These are phyloP conservation scores for Kwoniella shivajii DNA, from an alignment of 1,284 basidiomycete genomes.

Conservation along the genomic window DNA sequence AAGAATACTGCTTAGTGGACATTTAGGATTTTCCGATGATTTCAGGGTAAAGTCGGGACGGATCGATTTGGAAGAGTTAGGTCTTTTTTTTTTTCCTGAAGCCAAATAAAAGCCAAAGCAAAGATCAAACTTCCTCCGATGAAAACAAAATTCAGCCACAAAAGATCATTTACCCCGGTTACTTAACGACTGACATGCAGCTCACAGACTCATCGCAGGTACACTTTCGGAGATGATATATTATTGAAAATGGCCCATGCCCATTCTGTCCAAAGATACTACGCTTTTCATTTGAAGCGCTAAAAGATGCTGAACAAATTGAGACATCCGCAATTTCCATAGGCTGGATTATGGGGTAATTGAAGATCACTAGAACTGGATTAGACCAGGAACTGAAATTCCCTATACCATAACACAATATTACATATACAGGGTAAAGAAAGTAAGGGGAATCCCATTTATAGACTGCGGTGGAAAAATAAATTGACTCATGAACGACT, in stretches of 20 bases:
- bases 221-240: no score
- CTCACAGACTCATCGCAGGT: no score
- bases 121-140: background rate
- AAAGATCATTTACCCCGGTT: no score
- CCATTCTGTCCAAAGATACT: no score
- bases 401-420: background rate
- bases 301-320: background rate
- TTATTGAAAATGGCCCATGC: no score
- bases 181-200: no score
- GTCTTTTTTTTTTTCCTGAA: no score
- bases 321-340: background rate
- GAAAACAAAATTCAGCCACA: background rate
- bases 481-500: background rate
- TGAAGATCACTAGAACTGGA: conserved; percentile 1
- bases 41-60: conserved; percentile 2
- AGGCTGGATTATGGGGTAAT: no score
- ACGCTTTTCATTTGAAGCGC: background rate
- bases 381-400: background rate
- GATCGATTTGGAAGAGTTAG: background rate
- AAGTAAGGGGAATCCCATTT: no score
- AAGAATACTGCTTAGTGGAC: no score
- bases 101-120: background rate
- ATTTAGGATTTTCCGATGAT: no score
- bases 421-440: conserved; percentile 3
- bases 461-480: background rate